A percentile compares a stretch with the other conserved stretches of the same genome.
These are phyloP conservation scores for Geosmithia flava DNA, from an alignment of 2,329 filamentous ascomycete species.

Conservation along the genomic window DNA sequence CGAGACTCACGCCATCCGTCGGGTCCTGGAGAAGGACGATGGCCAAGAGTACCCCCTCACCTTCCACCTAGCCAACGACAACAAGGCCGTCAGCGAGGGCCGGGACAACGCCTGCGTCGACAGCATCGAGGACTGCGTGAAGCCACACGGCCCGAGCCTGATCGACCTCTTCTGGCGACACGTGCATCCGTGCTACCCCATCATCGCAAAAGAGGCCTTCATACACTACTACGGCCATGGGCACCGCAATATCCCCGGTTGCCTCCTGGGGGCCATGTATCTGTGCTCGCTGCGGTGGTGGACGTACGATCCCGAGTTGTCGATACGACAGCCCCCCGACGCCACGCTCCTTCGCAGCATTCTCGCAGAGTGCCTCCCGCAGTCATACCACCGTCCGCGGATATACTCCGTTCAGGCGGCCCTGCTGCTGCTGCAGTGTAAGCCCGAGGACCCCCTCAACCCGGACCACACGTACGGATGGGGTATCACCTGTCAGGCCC, in stretches of 20 bases:
- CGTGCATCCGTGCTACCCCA: constrained; percentile 38
- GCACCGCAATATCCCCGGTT: constrained; percentile 37
- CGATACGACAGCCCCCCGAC: constrained; percentile 22
- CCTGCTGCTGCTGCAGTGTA: constrained; percentile 25
- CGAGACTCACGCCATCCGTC: constrained; percentile 48
- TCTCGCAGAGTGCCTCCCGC: constrained; percentile 16
- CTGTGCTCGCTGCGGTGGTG: constrained; percentile 42
- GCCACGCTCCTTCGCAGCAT: constrained; percentile 16
- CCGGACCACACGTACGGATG: constrained; percentile 19
- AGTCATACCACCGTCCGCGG: constrained; percentile 22
- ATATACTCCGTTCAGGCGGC: constrained; percentile 29
- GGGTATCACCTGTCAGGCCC: constrained; percentile 24
- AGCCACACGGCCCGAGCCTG: constrained; percentile 44
- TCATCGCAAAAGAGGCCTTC: constrained; percentile 41
- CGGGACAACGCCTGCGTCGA: constrained; percentile 12
- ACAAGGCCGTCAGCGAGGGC: constrained; percentile 14
- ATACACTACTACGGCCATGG: constrained; percentile 37
- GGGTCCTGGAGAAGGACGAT: constrained; percentile 37
- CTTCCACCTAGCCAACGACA: constrained; percentile 18
- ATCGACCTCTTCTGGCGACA: constrained; percentile 52
- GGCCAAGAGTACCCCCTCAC: constrained; percentile 17
- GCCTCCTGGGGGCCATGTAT: constrained; percentile 41
- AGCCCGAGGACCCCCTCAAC: constrained; percentile 17
- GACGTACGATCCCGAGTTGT: constrained; percentile 27
- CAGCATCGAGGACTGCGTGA: constrained; percentile 44